These are phyloP conservation scores for Mycena sanguinolenta DNA, from an alignment of 768 basidiomycete species.

Conservation along the genomic window DNA sequence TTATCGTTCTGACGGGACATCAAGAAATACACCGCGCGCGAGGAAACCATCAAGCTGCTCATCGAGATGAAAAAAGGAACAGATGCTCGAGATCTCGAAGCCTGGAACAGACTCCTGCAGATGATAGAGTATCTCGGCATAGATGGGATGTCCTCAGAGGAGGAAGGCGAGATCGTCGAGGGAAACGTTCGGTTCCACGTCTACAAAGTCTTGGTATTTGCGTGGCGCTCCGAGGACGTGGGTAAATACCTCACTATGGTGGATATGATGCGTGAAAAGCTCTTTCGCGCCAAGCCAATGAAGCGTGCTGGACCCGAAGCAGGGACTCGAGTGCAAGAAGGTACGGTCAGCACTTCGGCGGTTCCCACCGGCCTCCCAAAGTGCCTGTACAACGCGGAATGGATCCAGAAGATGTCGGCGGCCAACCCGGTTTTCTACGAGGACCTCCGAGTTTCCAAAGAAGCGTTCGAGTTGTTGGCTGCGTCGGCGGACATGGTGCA, in stretches of 20 bases:
- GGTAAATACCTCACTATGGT: not conserved
- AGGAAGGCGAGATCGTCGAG: not conserved
- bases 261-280: not conserved
- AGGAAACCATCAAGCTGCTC: not conserved
- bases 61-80: not conserved
- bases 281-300: not conserved
- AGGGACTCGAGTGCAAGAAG: not conserved
- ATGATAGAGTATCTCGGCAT: constrained; percentile 5
- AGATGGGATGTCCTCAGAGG: constrained; percentile 13
- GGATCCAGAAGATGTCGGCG: not conserved
- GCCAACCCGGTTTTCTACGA: not conserved
- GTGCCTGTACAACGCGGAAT: not conserved
- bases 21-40: constrained; percentile 2
- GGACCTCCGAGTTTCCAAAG: constrained; percentile 4
- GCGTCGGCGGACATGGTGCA: not conserved
- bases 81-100: not conserved
- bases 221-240: not conserved
- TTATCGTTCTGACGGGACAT: not conserved
- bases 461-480: constrained; percentile 1
- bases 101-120: constrained; percentile 13
- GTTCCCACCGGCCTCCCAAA: constrained; percentile 3
- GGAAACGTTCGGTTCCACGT: not conserved
- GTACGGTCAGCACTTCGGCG: not conserved
- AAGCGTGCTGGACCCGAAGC: not conserved
- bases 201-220: constrained; percentile 4